A percentile compares a stretch with the other conserved stretches of the same genome.
These are phyloP conservation scores for Penicillium corylophilum DNA, from an alignment of 2,329 filamentous ascomycete genomes.

Conservation along the genomic window DNA sequence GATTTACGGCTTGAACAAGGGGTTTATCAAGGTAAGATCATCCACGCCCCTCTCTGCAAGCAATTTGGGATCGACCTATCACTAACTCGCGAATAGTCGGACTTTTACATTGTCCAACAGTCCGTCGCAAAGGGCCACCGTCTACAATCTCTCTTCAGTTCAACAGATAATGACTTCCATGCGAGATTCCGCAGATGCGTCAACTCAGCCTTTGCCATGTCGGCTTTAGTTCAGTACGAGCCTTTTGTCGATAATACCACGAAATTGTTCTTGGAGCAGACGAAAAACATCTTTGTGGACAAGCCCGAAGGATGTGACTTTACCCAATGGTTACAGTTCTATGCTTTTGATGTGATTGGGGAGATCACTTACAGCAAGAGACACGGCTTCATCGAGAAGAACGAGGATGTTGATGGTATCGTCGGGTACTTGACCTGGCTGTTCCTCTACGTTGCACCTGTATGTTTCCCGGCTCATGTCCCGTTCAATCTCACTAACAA, in stretches of 20 bases:
- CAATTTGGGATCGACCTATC: not conserved
- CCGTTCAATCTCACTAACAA: constrained; percentile 8
- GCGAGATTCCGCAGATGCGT: constrained; percentile 72
- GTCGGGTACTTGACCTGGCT: constrained; percentile 56
- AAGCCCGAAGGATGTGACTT: constrained; percentile 21
- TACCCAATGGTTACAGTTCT: constrained; percentile 68
- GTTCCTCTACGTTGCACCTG: constrained; percentile 12
- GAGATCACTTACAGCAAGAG: constrained; percentile 75
- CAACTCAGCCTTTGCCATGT: constrained; percentile 76
- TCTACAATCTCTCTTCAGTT: constrained; percentile 17
- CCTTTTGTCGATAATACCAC: constrained; percentile 76
- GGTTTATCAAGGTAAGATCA: constrained; percentile 65
- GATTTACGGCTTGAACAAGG: constrained; percentile 84
- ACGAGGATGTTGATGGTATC: constrained; percentile 74
- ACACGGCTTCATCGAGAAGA: constrained; percentile 72
- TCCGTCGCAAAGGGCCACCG: constrained; percentile 16
- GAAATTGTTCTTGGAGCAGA: constrained; percentile 66
- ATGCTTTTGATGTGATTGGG: constrained; percentile 81
- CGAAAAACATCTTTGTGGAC: constrained; percentile 53
- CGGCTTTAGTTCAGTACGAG: constrained; percentile 72
- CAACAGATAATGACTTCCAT: constrained; percentile 66
- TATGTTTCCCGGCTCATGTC: not conserved
- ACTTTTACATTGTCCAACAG: constrained; percentile 20
- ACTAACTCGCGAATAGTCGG: constrained; percentile 10
- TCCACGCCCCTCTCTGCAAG: not conserved